Evolutionary conservation across 139 green algal genomes (phyloP), one percentile per base, ranked within the genome.

Genomic region (Coelastrella sp.): DNA sequence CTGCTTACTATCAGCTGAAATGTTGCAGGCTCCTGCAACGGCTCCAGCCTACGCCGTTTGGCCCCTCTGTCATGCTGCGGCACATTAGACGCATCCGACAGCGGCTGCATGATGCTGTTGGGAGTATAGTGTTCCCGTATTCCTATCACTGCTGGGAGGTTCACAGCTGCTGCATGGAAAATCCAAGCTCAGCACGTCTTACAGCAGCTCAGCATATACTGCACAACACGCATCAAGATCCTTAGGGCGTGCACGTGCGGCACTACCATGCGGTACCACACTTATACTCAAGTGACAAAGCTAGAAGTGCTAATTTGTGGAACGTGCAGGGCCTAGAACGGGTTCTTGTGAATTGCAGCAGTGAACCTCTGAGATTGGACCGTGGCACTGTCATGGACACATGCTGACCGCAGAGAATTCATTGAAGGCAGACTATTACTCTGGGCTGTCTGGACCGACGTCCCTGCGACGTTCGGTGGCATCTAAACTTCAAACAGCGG

Each of bases 11-110:
- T 71, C 7, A 64, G 23, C 7, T 79, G 65, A 19, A 87, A 87
- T 5, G 65, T 87, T 17, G 82, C 82, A 4, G 19, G 83, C 83
- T 88, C 22, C n/a, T 87, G 64, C 83, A 88, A 73, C 7, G 60
- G 68, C 19, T 66, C 47, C 54, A 88, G 54, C 11, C 83, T 22
- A 66, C 68, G 83, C 17, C 83, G 68, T 61, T 88, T 88, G 17
- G n/a, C 22, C 8, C 74, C 23, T 23, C 22, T 57, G 13, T 8
- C 16, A 10, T 8, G 17, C 16, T 10, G 68, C 22, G 68, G 4
- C 22, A 76, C 17, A n/a, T 22, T 32, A 23, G 14, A n/a, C 17
- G 16, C 17, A 76, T 76, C 68, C 17, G 17, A n/a, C 8, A 76
- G 17, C 68, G 17, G 11, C 16, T 11, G 68, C 68, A 76, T 76